phyloP scores from a whole-genome alignment of 495 filamentous ascomycete genomes.

The Aspergillus cavernicola region DNA sequence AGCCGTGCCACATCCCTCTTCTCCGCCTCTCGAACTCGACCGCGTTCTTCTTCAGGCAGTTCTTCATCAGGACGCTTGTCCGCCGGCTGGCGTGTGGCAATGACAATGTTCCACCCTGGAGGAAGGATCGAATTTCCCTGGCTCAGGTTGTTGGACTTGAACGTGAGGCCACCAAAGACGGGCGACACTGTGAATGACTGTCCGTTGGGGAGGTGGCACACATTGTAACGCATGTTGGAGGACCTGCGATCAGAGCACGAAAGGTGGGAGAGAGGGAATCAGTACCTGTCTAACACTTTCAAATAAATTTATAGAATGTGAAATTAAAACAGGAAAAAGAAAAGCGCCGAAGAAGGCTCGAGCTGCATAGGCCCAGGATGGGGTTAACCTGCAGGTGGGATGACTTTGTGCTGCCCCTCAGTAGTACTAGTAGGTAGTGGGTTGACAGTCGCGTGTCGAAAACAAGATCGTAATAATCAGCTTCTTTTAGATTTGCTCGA shows the following conservation, averaged over 20 bases:
- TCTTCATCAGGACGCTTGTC: slow-evolving; percentile 21
- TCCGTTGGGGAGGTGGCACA: slow-evolving; percentile 74
- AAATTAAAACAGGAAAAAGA: slow-evolving; percentile 20
- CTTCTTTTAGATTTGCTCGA: not conserved
- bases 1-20: slow-evolving; percentile 20
- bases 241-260: not conserved
- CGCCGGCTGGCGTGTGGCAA: slow-evolving; percentile 56
- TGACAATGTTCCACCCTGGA: slow-evolving; percentile 81
- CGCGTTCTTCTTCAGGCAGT: slow-evolving; percentile 9
- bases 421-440: not conserved
- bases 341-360: slow-evolving; percentile 2
- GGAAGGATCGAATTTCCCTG: slow-evolving; percentile 67
- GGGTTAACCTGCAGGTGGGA: slow-evolving; percentile 11
- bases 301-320: slow-evolving; percentile 3
- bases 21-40: slow-evolving; percentile 11
- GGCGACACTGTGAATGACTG: slow-evolving; percentile 74
- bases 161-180: slow-evolving; percentile 83
- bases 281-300: not conserved
- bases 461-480: not conserved
- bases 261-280: not conserved
- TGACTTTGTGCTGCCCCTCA: slow-evolving; percentile 17
- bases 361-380: not conserved
- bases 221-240: slow-evolving; percentile 29
- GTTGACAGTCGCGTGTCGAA: not conserved
- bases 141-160: slow-evolving; percentile 76